These are phyloP conservation scores for Lasiodiplodia citricola DNA, from an alignment of 2,329 filamentous ascomycete species.

Conservation along the genomic window DNA sequence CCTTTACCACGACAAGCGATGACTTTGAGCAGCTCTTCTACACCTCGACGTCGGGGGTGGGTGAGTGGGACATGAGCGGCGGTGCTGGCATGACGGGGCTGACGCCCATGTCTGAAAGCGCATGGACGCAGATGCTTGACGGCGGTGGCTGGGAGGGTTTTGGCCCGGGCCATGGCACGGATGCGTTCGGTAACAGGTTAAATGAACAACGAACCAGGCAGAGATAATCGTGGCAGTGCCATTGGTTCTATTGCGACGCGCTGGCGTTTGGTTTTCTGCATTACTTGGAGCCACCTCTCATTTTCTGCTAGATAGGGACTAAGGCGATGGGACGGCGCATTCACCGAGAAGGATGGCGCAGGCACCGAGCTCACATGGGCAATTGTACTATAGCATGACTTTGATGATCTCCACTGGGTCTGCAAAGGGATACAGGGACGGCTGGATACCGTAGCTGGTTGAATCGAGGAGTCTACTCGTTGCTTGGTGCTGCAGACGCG, in stretches of 20 bases:
- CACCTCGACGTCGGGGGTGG: slow-evolving; percentile 14
- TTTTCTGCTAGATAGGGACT: slow-evolving; percentile 4
- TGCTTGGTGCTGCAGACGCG: not conserved
- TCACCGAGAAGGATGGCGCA: not conserved
- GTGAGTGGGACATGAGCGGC: slow-evolving; percentile 36
- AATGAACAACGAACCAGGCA: slow-evolving; percentile 21
- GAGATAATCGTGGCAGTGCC: not conserved
- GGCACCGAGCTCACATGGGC: not conserved
- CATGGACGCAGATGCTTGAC: slow-evolving; percentile 42
- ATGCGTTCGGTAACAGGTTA: slow-evolving; percentile 19
- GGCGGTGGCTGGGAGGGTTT: slow-evolving; percentile 20
- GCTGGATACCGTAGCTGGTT: not conserved
- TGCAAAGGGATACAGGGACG: not conserved
- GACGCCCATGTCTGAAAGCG: slow-evolving; percentile 41
- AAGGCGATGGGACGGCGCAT: not conserved
- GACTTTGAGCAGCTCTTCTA: slow-evolving; percentile 33
- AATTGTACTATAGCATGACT: slow-evolving; percentile 11
- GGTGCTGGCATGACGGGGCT: slow-evolving; percentile 32
- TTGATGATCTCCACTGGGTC: slow-evolving; percentile 10
- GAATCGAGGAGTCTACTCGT: not conserved
- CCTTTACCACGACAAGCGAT: slow-evolving; percentile 31
- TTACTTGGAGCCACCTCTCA: slow-evolving; percentile 11
- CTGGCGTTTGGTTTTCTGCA: not conserved
- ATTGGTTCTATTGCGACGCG: not conserved
- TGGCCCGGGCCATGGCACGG: slow-evolving; percentile 22